Evolutionary conservation across 2,329 filamentous ascomycete species (phyloP), one percentile per base, ranked within the genome.

Genomic region (Cytospora paraplurivora): DNA sequence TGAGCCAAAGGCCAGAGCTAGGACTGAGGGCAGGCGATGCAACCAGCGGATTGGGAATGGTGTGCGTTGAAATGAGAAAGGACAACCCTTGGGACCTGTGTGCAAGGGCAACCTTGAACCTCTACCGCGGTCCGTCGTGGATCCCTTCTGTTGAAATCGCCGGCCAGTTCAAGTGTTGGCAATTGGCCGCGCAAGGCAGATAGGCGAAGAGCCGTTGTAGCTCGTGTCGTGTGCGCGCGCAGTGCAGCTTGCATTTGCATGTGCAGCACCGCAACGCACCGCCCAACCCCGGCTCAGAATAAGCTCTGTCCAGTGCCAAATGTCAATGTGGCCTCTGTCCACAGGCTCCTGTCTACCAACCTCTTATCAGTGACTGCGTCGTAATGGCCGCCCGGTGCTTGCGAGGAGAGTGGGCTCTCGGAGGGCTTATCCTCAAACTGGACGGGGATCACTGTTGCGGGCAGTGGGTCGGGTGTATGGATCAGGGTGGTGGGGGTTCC

Each of bases 1-100:
- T 52, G 51, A 61, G 51, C 51, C 51, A 55, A 17, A 55, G 51
- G 38, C 59, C 19, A 55, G 38, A 60, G 37, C 51, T 52, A 61
- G 58, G 49, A 55, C 47, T 53, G 32, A 21, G 34, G 55, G 47
- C 35, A 55, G 47, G 59, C 59, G 59, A 37, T 21, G 32, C 19
- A 55, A 55, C 19, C 38, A 49, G 47, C 59, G 51, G 59, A 55
- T 61, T 51, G 38, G 51, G 59, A 44, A 38, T 38, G 59, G 59
- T 55, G 59, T 53, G 54, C 41, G 59, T 61, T 49, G 59, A 55
- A 55, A 32, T 61, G 59, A 61, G 54, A 6, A 49, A 61, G 51
- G 59, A n/a, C 51, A 41, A 32, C 50, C 38, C 54, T 49, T 55
- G 53, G 51, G 51, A 32, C 50, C 38, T 41, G 35, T 55, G 53